Evolutionary conservation across 768 basidiomycete species (phyloP).

Genomic region (Boletus subparvulus): DNA sequence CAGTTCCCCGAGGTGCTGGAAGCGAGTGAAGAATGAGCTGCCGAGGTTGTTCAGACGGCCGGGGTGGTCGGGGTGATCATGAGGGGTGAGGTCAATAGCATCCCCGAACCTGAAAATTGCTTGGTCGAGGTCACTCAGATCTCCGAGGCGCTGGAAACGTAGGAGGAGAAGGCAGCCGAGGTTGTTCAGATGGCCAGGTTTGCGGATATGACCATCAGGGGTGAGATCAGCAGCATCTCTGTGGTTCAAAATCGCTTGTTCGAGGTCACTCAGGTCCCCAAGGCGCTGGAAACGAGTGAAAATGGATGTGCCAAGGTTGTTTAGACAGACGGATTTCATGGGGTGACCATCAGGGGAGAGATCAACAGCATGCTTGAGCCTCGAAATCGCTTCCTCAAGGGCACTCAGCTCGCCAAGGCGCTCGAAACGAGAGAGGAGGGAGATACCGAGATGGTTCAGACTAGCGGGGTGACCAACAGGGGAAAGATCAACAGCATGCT

Average conservation of each 20-base stretch:
- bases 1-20: not conserved
- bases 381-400: not conserved
- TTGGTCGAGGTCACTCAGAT: not conserved
- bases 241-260: not conserved
- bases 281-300: not conserved
- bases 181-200: not conserved
- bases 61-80: not conserved
- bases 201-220: not conserved
- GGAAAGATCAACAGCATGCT: not conserved
- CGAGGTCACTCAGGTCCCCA: not conserved
- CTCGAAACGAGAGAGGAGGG: too few relatives aligned
- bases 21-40: not conserved
- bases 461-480: not conserved
- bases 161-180: not conserved
- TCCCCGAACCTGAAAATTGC: not conserved
- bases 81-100: not conserved
- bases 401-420: not conserved
- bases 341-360: not conserved
- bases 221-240: not conserved
- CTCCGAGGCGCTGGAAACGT: constrained; percentile 3
- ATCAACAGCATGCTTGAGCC: not conserved
- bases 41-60: not conserved
- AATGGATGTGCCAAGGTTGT: not conserved
- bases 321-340: not conserved
- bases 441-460: too few relatives aligned